A percentile compares a stretch with the other conserved stretches of the same genome.
phyloP scores from a whole-genome alignment of 768 basidiomycete species.

The Pulveroboletus ravenelii region DNA sequence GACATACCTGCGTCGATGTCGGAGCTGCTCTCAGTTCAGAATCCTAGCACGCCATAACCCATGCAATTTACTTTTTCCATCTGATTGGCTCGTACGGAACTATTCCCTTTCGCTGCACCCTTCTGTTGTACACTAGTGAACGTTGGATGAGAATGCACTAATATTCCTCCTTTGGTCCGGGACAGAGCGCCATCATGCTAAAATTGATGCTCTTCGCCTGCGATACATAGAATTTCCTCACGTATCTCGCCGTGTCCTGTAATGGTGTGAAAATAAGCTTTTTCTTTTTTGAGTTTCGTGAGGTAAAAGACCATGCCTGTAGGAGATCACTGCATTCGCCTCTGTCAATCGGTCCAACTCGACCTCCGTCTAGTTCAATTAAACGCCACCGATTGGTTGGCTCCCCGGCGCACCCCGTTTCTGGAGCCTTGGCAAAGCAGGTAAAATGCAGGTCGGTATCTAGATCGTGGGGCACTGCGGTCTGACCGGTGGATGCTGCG shows the following conservation, averaged over 20 bases:
- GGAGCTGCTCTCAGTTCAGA: slow-evolving; percentile 22
- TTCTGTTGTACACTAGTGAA: not conserved
- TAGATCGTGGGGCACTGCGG: slow-evolving; percentile 54
- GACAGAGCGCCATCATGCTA: slow-evolving; percentile 46
- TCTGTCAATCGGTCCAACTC: slow-evolving; percentile 76
- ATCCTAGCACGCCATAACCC: not conserved
- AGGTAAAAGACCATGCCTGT: slow-evolving; percentile 32
- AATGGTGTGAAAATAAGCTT: not conserved
- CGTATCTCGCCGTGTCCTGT: slow-evolving; percentile 44
- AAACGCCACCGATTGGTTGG: slow-evolving; percentile 41
- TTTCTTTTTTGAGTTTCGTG: not conserved
- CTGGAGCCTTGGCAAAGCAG: slow-evolving; percentile 73
- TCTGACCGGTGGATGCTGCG: slow-evolving; percentile 67
- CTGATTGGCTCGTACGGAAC: not conserved
- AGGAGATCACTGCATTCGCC: slow-evolving; percentile 60
- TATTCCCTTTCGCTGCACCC: not conserved
- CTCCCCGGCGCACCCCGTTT: slow-evolving; percentile 22
- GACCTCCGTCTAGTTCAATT: slow-evolving; percentile 80
- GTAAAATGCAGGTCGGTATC: slow-evolving; percentile 84
- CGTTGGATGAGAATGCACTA: slow-evolving; percentile 4
- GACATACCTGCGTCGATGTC: slow-evolving; percentile 31
- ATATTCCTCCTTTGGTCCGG: slow-evolving; percentile 15
- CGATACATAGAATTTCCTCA: slow-evolving; percentile 40
- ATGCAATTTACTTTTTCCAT: not conserved
- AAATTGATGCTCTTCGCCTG: slow-evolving; percentile 38